Evolutionary conservation across 257 asterid genomes (phyloP), one percentile per base, ranked within the genome.

Genomic region (Petunia axillaris): DNA sequence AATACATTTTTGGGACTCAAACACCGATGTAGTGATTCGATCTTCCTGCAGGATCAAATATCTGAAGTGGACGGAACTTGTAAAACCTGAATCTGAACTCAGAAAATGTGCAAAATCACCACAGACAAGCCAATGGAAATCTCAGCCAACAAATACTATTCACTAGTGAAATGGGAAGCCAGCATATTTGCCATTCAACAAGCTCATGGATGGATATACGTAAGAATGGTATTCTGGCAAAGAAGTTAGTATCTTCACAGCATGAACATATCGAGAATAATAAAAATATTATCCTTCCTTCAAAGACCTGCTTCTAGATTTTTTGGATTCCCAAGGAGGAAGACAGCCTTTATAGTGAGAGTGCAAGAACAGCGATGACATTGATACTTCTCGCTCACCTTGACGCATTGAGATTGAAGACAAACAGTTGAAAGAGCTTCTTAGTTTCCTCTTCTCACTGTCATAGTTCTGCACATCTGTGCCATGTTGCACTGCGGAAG

Each of bases 311-410:
- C 83, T 88, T 82, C 78, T 80, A 66, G 91, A 82, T 62, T 67
- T 82, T 83, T 86, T 89, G 71, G 85, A 82, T 81, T 88, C 92
- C 93, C 89, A 87, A 1, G 93, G 92, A 38, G 92, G 90, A 80
- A 90, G 37, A 79, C 91, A 90, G 57, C 91, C 92, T 80, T 89
- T 91, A 85, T 88, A 87, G 81, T 92, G 94, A 38, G 94, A 89
- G 41, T 87, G 96, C 75, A 93, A 81, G 86, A 87, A 91, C 88
- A 89, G 53, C 44, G 98, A 92, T 36, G 97, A 92, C 77, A 92
- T 84, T 39, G 97, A 87, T 54, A 84, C 94, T 80, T 91, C 95
- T 75, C 5, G 41, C 13, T 77, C 81, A 44, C 81, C 58, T 44
- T 77, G 92, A 85, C 82, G 87, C 87, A 85, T 84, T 35, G 97